Percentiles rank a stretch among this genome's conserved stretches.
Conservation (phyloP, 495 filamentous ascomycete genomes). For the Tuber magnatum region DNA sequence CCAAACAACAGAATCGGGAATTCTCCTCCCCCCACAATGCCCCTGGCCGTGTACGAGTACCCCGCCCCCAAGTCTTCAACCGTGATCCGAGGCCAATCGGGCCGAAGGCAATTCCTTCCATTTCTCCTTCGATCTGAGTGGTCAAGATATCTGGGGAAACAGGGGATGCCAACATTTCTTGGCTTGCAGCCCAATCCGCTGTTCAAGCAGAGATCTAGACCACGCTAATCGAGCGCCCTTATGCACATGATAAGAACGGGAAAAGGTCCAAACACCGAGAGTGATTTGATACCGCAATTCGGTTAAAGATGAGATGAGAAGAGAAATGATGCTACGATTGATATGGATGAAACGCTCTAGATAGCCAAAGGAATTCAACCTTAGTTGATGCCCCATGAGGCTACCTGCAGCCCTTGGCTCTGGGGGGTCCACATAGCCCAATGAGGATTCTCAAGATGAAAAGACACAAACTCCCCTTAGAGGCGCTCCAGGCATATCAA, state of each 20-base stretch:
- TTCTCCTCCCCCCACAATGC: neutral
- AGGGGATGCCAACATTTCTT: neutral
- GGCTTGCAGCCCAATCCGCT: slow-evolving; percentile 1
- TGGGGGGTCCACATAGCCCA: neutral
- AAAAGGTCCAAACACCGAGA: neutral
- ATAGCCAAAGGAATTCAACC: neutral
- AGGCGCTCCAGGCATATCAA: neutral
- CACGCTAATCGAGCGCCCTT: neutral
- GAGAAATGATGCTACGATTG: neutral
- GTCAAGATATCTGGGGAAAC: neutral
- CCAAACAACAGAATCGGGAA: neutral
- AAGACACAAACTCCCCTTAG: neutral
- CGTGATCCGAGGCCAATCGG: neutral
- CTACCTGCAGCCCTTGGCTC: neutral
- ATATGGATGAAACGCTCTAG: neutral
- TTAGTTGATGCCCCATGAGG: neutral
- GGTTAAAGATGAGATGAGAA: slow-evolving; percentile 5
- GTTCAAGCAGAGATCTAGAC: neutral
- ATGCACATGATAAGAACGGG: neutral
- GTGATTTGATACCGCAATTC: neutral
- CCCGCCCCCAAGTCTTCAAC: neutral
- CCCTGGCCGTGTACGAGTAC: neutral
- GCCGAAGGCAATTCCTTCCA: neutral
- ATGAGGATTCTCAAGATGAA: neutral
- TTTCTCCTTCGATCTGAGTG: neutral